Evolutionary conservation across 2,329 filamentous ascomycete genomes (phyloP).

Genomic region (Lasiodiplodia hormozganensis): DNA sequence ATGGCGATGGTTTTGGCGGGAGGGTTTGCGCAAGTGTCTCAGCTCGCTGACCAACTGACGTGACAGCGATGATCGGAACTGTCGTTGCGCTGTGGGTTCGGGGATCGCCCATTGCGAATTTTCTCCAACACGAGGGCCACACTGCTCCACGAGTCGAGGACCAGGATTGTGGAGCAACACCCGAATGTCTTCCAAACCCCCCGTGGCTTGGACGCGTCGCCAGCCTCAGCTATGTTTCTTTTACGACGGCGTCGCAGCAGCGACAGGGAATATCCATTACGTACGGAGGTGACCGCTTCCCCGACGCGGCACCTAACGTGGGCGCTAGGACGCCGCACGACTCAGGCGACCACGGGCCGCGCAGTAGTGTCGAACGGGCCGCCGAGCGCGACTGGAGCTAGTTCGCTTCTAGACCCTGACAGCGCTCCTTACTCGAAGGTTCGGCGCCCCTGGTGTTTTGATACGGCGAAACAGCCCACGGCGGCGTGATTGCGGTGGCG

Average conservation of each 20-base stretch:
- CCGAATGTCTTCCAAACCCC: background rate
- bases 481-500: constrained; percentile 22
- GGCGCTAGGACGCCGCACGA: background rate
- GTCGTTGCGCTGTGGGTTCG: constrained; percentile 1
- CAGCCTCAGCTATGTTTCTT: background rate
- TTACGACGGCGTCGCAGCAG: background rate
- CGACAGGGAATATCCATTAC: constrained; percentile 14
- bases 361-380: constrained; percentile 20
- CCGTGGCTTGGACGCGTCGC: background rate
- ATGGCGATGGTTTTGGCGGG: background rate
- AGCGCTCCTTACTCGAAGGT: constrained; percentile 5
- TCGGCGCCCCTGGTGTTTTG: constrained; percentile 15
- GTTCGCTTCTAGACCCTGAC: constrained; percentile 21
- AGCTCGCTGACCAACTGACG: constrained; percentile 2
- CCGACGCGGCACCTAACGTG: background rate
- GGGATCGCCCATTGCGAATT: constrained; percentile 14
- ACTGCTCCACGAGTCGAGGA: background rate
- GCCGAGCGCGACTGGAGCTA: constrained; percentile 1
- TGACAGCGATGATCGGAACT: constrained; percentile 1
- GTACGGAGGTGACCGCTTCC: constrained; percentile 4
- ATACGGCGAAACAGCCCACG: constrained; percentile 23
- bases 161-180: background rate
- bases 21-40: constrained; percentile 14
- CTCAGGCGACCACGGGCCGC: constrained; percentile 23
- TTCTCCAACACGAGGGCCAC: background rate